Evolutionary conservation across 495 filamentous ascomycete species (phyloP), one percentile per base, ranked within the genome.

Genomic region (Penicillium odoratum): DNA sequence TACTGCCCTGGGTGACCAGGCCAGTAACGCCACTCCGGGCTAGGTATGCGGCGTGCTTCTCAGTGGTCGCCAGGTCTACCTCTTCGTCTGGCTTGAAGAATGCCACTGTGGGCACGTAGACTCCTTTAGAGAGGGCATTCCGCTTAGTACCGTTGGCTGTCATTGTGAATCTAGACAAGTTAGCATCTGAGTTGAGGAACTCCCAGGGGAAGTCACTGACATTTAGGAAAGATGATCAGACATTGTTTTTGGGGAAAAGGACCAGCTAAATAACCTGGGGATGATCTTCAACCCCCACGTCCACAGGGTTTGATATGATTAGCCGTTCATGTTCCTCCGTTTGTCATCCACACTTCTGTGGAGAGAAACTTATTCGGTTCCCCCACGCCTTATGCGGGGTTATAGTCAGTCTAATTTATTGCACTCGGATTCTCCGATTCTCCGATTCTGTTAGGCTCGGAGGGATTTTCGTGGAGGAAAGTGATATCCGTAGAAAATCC

Each of bases 1-100:
- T 97, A 70, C 89, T 93, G 29, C 92, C 92, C 71, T 95, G 91
- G 16, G 89, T 91, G 48, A 90, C 85, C 40, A 97, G 78, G 48
- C 92, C 92, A 42, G 86, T 82, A 34, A 95, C 83, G 51, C 92
- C 92, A 46, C 89, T 86, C 51, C 83, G 72, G 51, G 89, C 91
- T n/a, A 97, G 88, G 63, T 90, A 89, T 51, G 89, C 84, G 33
- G 91, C 88, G 70, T 97, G 92, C 54, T 78, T 85, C 53, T 83
- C 81, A 49, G 86, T 88, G 36, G 88, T 88, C 38, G 81, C 73
- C 8, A 87, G 68, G 63, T 95, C 90, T 16, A 87, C 66, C 36
- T 86, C 83, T 64, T 83, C 82, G 55, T 83, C 80, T 7, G 75
- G 64, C 3, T 79, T 71, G 74, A 89, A 89, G 76, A 89, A 89